A percentile compares a stretch with the other conserved stretches of the same genome.
Evolutionary conservation across 2,329 filamentous ascomycete species (phyloP).

Genomic region (Cladophialophora yegresii): DNA sequence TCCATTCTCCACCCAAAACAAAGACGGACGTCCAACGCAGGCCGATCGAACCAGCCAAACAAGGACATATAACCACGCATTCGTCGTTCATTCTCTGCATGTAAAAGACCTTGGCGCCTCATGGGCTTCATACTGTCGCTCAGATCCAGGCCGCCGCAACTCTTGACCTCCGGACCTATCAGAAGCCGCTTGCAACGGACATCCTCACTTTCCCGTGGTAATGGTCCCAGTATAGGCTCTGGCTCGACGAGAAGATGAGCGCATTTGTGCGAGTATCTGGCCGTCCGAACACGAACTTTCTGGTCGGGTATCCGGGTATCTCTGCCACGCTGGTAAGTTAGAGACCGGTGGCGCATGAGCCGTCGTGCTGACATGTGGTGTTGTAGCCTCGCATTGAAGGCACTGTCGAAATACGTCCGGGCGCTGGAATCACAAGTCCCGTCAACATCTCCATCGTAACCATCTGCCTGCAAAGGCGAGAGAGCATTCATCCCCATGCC

Average conservation of each 20-base stretch:
- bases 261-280: conserved; percentile 95
- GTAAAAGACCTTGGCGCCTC: conserved; percentile 20
- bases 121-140: conserved; percentile 35
- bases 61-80: conserved; percentile 3
- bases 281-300: conserved; percentile 93
- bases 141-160: conserved; percentile 29
- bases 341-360: conserved; percentile 16
- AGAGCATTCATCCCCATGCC: conserved; percentile 94
- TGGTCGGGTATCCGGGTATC: conserved; percentile 96
- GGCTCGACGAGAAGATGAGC: conserved; percentile 55
- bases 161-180: conserved; percentile 13
- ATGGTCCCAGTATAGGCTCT: conserved; percentile 27
- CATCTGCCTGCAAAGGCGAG: conserved; percentile 87
- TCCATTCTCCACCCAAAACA: conserved; percentile 1
- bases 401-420: conserved; percentile 92
- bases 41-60: conserved; percentile 20
- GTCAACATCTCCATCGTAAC: conserved; percentile 90
- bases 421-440: conserved; percentile 79
- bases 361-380: conserved; percentile 26
- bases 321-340: conserved; percentile 85
- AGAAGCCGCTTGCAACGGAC: conserved; percentile 21
- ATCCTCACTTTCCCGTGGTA: conserved; percentile 24
- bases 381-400: conserved; percentile 95
- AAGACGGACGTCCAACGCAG: conserved; percentile 7
- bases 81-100: conserved; percentile 17